Evolutionary conservation across 2,329 filamentous ascomycete species (phyloP).

Genomic region (Pseudogymnoascus sp.): DNA sequence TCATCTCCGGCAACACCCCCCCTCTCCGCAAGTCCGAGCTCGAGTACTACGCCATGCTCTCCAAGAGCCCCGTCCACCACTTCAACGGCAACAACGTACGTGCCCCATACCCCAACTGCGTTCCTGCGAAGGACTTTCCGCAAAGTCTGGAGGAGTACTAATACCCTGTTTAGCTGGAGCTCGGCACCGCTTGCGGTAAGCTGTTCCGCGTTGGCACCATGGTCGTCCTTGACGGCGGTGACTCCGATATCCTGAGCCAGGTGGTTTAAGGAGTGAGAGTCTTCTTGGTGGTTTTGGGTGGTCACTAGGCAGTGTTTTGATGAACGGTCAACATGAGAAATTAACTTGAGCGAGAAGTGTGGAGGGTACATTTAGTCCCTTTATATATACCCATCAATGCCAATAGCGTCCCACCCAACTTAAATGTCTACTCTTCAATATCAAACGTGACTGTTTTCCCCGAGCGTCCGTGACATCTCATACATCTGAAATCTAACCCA

Average conservation of each 20-base stretch:
- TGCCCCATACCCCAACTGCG: constrained; percentile 26
- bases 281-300: neutral
- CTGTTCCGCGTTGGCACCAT: constrained; percentile 98
- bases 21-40: constrained; percentile 97
- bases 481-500: too few species aligned
- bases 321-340: neutral
- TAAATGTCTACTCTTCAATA: neutral
- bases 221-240: constrained; percentile 92
- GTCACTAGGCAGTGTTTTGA: neutral
- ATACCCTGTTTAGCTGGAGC: constrained; percentile 72
- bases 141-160: constrained; percentile 40
- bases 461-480: neutral
- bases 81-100: constrained; percentile 98
- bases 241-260: constrained; percentile 93
- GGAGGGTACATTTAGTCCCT: constrained; percentile 1
- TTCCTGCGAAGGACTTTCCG: constrained; percentile 7
- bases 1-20: constrained; percentile 92
- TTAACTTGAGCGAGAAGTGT: constrained; percentile 5
- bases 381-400: constrained; percentile 6
- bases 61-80: constrained; percentile 94
- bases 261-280: constrained; percentile 49
- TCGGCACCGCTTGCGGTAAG: constrained; percentile 97
- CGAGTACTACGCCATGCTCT: constrained; percentile 89
- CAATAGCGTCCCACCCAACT: constrained; percentile 5
- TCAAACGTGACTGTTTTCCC: neutral